Percentiles rank a stretch among this genome's conserved stretches.
Conservation (phyloP, 2,329 filamentous ascomycete species). For the Ophiostoma fasciatum region DNA sequence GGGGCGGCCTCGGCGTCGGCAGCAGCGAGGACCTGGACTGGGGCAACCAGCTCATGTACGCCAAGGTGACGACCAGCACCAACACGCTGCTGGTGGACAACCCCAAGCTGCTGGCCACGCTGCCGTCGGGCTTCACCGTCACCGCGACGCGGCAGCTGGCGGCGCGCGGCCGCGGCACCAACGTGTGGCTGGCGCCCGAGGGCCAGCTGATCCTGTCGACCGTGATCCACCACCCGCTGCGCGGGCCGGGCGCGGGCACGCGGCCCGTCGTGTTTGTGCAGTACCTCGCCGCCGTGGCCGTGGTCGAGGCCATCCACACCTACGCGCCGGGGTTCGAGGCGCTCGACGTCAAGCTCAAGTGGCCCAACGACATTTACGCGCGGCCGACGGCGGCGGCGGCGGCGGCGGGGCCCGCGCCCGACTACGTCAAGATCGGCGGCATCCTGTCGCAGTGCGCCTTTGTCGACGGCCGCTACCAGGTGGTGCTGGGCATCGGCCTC, state of each 20-base stretch:
- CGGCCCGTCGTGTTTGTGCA: constrained; percentile 79
- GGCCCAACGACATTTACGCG: constrained; percentile 92
- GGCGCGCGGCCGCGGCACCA: constrained; percentile 74
- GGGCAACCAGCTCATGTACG: constrained; percentile 69
- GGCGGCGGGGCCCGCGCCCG: not conserved
- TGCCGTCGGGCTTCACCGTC: constrained; percentile 77
- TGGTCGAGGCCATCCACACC: constrained; percentile 65
- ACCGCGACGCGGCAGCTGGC: constrained; percentile 80
- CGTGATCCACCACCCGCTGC: constrained; percentile 67
- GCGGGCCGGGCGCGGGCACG: constrained; percentile 15
- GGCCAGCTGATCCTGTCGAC: constrained; percentile 81
- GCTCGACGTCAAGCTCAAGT: constrained; percentile 77
- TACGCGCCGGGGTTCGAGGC: constrained; percentile 65
- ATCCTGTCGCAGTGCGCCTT: constrained; percentile 86
- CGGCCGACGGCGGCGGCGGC: constrained; percentile 31
- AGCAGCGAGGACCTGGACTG: constrained; percentile 32
- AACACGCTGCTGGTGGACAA: constrained; percentile 92
- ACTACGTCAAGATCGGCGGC: constrained; percentile 80
- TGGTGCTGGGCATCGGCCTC: constrained; percentile 74
- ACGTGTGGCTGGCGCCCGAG: constrained; percentile 87
- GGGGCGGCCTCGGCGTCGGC: constrained; percentile 25
- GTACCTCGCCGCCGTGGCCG: constrained; percentile 79
- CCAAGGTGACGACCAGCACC: constrained; percentile 84
- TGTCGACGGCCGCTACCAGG: constrained; percentile 59
- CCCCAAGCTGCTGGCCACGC: constrained; percentile 53